Evolutionary conservation across 78 protist genomes (phyloP).

Genomic region (Cavenderia fasciculata): DNA sequence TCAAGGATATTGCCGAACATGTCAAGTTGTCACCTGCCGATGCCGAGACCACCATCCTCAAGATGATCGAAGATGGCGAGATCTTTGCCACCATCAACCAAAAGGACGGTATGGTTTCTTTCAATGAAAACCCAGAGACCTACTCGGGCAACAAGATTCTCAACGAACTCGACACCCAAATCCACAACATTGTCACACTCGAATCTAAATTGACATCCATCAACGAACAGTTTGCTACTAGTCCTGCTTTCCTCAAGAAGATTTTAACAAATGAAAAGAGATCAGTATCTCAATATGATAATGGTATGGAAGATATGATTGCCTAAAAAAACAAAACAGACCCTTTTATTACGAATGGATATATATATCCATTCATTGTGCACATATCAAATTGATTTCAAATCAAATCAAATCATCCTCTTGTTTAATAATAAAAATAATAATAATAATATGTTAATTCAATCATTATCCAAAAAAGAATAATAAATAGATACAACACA

Average conservation of each 20-base stretch:
- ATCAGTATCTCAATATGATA: too few relatives aligned
- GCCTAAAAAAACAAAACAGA: too few relatives aligned
- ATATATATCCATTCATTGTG: too few relatives aligned
- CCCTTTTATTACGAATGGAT: too few relatives aligned
- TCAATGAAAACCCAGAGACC: slow-evolving; percentile 55
- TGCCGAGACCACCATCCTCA: slow-evolving; percentile 55
- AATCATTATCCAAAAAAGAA: too few relatives aligned
- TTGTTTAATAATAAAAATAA: too few relatives aligned
- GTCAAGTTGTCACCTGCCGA: slow-evolving; percentile 35
- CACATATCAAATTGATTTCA: too few relatives aligned
- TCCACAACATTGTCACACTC: slow-evolving; percentile 12
- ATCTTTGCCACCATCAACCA: slow-evolving; percentile 82
- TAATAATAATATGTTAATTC: too few relatives aligned
- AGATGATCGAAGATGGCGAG: slow-evolving; percentile 89
- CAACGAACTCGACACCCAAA: slow-evolving; percentile 16
- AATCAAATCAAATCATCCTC: too few relatives aligned
- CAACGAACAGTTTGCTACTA: slow-evolving; percentile 50
- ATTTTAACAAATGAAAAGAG: neutral
- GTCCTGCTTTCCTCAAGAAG: slow-evolving; percentile 9
- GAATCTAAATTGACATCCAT: slow-evolving; percentile 21
- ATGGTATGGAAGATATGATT: too few relatives aligned
- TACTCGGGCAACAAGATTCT: slow-evolving; percentile 26
- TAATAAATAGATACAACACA: too few relatives aligned
- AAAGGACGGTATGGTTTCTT: slow-evolving; percentile 85
- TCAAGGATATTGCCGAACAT: slow-evolving; percentile 63